Base-by-base conservation (phyloP, 2,329 filamentous ascomycete genomes). In the Coniochaeta sp. region DNA sequence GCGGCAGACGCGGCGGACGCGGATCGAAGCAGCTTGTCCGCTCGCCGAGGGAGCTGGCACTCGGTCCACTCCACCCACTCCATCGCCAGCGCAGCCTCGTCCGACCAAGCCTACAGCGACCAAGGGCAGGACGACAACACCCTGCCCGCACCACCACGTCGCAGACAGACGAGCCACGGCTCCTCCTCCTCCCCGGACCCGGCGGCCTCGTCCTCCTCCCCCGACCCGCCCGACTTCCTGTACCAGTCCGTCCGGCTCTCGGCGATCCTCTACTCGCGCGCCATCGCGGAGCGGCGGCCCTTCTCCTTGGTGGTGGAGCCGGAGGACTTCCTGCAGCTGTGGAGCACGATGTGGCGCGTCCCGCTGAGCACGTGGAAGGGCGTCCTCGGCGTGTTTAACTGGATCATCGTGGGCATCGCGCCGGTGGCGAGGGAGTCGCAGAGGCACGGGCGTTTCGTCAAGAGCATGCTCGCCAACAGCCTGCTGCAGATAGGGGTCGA, bases 331-430 rank as follows among this genome's bases (percentile, higher is more conserved):
- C 59, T 71, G 10, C 65, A 67, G 50, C 72, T 83, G 5, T 84
- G 80, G 80, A 70, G 70, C 16, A 73, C 74, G 2, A 71, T 76
- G 12, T 82, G 80, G 80, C 71, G 74, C 19, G 75, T 80, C 4
- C 74, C 77, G 1, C 69, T 81, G 36, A 68, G 75, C 2, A 72
- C 71, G 5, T 81, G 80, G 79, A 77, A 77, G 61, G 67, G 71
- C 2, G 71, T 79, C 26, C 70, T 80, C 16, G 80, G 80, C 34
- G 74, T 84, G 16, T 79, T 79, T 59, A 69, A 75, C 57, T 83
- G 80, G 80, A 68, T 80, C 26, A 70, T 78, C 62, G 62, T 81
- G 55, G 72, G 75, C 9, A 68, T 81, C 10, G 70, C 74, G 17
- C 73, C 77, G 9, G 70, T 72, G 38, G 75, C 74, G 47, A 72